Conservation (phyloP, 2,329 filamentous ascomycete genomes). For the Aspergillus fructus region DNA sequence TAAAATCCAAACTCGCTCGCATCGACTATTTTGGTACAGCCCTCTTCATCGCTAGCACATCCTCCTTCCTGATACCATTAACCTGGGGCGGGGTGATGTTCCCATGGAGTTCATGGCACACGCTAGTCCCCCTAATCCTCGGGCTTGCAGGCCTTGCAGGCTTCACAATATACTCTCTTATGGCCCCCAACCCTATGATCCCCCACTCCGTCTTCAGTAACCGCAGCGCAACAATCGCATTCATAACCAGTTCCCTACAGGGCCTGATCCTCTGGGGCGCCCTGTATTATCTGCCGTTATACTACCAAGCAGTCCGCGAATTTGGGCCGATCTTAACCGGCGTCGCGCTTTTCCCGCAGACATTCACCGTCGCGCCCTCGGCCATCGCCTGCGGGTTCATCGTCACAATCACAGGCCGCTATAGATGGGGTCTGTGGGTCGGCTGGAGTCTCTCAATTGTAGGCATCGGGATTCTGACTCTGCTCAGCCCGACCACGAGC, state of each 20-base stretch:
- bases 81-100: slow-evolving; percentile 31
- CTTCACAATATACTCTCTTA: slow-evolving; percentile 21
- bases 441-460: slow-evolving; percentile 29
- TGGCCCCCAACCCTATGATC: slow-evolving; percentile 36
- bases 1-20: slow-evolving; percentile 8
- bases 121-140: slow-evolving; percentile 28
- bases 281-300: slow-evolving; percentile 44
- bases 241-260: slow-evolving; percentile 16
- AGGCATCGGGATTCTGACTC: slow-evolving; percentile 28
- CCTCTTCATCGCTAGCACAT: slow-evolving; percentile 27
- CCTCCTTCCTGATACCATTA: slow-evolving; percentile 32
- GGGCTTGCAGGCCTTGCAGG: slow-evolving; percentile 22
- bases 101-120: slow-evolving; percentile 31
- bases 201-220: slow-evolving; percentile 47
- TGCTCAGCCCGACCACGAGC: slow-evolving; percentile 24
- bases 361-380: slow-evolving; percentile 23
- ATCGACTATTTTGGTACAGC: slow-evolving; percentile 32
- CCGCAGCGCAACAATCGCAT: slow-evolving; percentile 30
- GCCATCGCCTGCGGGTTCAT: slow-evolving; percentile 32
- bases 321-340: slow-evolving; percentile 35
- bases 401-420: slow-evolving; percentile 35
- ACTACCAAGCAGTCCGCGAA: slow-evolving; percentile 45
- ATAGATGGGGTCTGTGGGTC: slow-evolving; percentile 28
- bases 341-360: slow-evolving; percentile 30
- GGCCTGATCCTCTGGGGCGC: slow-evolving; percentile 17